phyloP scores from a whole-genome alignment of 305 asterid genomes.

The Nicotiana rustica region DNA sequence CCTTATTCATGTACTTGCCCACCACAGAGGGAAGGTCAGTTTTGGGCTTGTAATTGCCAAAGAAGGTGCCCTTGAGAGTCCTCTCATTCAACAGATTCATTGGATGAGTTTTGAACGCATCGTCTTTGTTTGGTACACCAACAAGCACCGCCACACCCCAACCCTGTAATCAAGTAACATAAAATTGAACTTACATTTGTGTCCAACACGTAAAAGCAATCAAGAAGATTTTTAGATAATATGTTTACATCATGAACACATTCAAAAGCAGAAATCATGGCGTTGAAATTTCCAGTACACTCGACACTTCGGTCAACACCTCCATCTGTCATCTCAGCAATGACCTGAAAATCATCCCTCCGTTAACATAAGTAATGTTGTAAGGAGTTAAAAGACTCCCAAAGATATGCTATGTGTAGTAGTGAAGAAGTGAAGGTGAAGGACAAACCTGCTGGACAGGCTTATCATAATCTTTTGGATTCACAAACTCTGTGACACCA shows the following conservation, averaged over 20 bases:
- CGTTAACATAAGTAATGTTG: background rate
- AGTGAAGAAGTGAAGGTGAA: background rate
- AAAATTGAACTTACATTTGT: background rate
- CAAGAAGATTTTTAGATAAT: background rate
- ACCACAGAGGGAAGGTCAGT: constrained; percentile 50
- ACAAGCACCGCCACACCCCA: constrained; percentile 63
- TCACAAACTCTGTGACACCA: constrained; percentile 78
- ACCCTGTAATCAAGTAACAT: constrained; percentile 39
- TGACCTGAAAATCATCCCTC: constrained; percentile 39
- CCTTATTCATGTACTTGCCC: constrained; percentile 53
- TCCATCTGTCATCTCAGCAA: constrained; percentile 54
- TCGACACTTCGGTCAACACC: constrained; percentile 55
- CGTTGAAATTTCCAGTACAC: constrained; percentile 52
- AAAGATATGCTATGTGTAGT: background rate
- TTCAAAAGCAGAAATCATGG: constrained; percentile 59
- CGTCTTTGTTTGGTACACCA: constrained; percentile 52
- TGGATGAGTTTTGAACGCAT: constrained; percentile 49
- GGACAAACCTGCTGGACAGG: constrained; percentile 74
- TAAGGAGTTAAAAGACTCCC: background rate
- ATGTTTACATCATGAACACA: constrained; percentile 53
- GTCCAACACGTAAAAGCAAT: background rate
- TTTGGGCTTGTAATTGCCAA: constrained; percentile 57
- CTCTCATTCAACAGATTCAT: constrained; percentile 50
- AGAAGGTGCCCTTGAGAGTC: constrained; percentile 57
- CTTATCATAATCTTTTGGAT: constrained; percentile 73